Conservation (phyloP, 208 protist species). For the Herpetomonas samuelpessoai region DNA sequence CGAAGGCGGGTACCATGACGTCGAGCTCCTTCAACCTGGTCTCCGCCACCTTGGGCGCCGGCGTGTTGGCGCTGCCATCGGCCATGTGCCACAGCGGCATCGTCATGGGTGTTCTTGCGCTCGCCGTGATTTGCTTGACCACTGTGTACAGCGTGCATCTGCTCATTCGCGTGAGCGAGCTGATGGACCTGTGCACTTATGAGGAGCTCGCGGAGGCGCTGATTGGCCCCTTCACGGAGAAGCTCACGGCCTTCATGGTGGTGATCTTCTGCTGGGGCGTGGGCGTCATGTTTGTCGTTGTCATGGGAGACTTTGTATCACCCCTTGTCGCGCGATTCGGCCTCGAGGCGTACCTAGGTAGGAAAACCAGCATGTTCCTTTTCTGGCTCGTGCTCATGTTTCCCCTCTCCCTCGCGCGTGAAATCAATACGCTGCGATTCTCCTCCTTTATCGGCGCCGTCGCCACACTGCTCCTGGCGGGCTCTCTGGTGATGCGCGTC, state of each 20-base stretch:
- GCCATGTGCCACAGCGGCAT: conserved; percentile 64
- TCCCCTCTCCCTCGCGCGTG: conserved; percentile 57
- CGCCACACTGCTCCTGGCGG: conserved; percentile 53
- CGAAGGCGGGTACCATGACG: conserved; percentile 51
- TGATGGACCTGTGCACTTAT: conserved; percentile 57
- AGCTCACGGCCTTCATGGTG: conserved; percentile 47
- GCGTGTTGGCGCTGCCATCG: conserved; percentile 67
- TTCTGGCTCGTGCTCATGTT: conserved; percentile 87
- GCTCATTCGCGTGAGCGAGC: conserved; percentile 50
- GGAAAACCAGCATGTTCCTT: conserved; percentile 41
- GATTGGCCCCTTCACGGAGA: conserved; percentile 47
- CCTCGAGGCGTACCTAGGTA: conserved; percentile 26
- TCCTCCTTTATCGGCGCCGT: conserved; percentile 64
- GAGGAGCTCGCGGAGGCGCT: conserved; percentile 63
- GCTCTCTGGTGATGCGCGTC: conserved; percentile 32
- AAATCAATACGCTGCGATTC: conserved; percentile 75
- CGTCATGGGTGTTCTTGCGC: conserved; percentile 31
- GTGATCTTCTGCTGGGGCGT: conserved; percentile 83
- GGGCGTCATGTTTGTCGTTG: conserved; percentile 83
- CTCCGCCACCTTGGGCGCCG: conserved; percentile 71
- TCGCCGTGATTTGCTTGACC: conserved; percentile 41
- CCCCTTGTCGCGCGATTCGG: conserved; percentile 39
- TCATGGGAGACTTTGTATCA: conserved; percentile 75
- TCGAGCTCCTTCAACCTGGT: conserved; percentile 80
- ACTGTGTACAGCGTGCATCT: conserved; percentile 81